These are phyloP conservation scores for Gracilaria domingensis DNA, from an alignment of 23 red algal genomes.

Conservation along the genomic window DNA sequence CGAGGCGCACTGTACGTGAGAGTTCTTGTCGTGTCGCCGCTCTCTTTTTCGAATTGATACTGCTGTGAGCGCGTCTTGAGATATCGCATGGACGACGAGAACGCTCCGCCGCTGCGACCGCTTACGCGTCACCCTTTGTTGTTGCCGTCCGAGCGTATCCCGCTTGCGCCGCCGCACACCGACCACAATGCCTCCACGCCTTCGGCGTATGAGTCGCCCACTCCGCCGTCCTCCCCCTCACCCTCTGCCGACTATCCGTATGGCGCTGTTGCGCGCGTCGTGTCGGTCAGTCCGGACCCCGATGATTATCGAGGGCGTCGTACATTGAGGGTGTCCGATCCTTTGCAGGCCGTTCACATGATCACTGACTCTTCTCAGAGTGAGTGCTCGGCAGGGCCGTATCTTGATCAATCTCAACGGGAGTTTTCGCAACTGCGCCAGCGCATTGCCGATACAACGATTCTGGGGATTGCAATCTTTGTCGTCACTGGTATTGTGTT, in stretches of 20 bases:
- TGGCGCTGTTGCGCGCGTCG: conserved; percentile 13
- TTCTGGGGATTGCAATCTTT: conserved; percentile 35
- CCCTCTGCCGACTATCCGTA: conserved; percentile 22
- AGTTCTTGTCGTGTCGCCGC: neutral
- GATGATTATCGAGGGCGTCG: neutral
- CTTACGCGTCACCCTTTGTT: conserved; percentile 10
- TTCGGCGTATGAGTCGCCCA: conserved; percentile 46
- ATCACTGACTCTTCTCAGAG: conserved; percentile 34
- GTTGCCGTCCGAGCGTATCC: conserved; percentile 24
- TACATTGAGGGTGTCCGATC: conserved; percentile 6
- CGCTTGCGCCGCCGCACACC: conserved; percentile 9
- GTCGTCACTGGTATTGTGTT: conserved; percentile 55
- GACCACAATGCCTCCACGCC: conserved; percentile 24
- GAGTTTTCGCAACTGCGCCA: conserved; percentile 2
- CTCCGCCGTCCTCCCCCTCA: conserved; percentile 49
- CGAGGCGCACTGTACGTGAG: too few species aligned
- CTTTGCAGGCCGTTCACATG: conserved; percentile 30
- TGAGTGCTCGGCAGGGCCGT: conserved; percentile 3
- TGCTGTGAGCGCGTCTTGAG: neutral
- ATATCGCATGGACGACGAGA: neutral
- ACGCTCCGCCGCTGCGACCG: neutral
- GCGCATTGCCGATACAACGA: conserved; percentile 16
- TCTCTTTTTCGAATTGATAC: neutral
- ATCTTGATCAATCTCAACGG: neutral
- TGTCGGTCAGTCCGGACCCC: neutral